Conservation (phyloP, 352 stramenopile species). For the Blastocystis sp. region DNA sequence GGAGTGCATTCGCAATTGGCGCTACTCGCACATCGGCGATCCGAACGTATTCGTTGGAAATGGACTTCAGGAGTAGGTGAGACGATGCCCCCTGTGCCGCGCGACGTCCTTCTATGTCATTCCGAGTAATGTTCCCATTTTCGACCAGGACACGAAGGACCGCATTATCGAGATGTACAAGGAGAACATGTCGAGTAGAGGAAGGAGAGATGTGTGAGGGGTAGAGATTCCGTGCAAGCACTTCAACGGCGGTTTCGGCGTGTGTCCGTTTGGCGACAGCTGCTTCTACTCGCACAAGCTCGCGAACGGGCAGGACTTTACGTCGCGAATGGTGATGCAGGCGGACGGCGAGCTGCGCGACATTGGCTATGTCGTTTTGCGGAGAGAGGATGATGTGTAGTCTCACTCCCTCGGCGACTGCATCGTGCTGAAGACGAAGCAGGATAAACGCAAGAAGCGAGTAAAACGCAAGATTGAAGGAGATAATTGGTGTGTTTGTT, state of each 20-base stretch:
- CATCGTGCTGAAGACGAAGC: not conserved
- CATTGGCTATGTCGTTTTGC: constrained; percentile 50
- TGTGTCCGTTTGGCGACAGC: constrained; percentile 66
- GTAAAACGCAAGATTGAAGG: constrained; percentile 40
- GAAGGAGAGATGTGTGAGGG: not conserved
- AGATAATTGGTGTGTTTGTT: constrained; percentile 73
- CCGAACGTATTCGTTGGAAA: not conserved
- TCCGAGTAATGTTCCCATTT: constrained; percentile 47
- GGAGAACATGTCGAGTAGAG: constrained; percentile 61
- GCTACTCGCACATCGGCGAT: constrained; percentile 65
- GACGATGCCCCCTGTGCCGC: constrained; percentile 45
- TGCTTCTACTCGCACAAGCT: constrained; percentile 65
- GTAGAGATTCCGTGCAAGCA: constrained; percentile 71
- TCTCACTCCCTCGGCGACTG: constrained; percentile 30
- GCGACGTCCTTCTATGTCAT: constrained; percentile 68
- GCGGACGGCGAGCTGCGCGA: constrained; percentile 35
- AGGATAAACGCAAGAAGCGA: constrained; percentile 35
- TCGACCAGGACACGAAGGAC: constrained; percentile 62
- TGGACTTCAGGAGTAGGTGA: not conserved
- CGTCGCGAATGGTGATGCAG: constrained; percentile 55
- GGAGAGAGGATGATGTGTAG: constrained; percentile 11
- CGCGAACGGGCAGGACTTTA: constrained; percentile 41
- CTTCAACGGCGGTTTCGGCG: constrained; percentile 49
- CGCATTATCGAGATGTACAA: constrained; percentile 51
- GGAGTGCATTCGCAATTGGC: constrained; percentile 65